Percentiles rank a stretch among this genome's conserved stretches.
phyloP scores from a whole-genome alignment of 306 rosid genomes.

The Cucurbita pepo region DNA sequence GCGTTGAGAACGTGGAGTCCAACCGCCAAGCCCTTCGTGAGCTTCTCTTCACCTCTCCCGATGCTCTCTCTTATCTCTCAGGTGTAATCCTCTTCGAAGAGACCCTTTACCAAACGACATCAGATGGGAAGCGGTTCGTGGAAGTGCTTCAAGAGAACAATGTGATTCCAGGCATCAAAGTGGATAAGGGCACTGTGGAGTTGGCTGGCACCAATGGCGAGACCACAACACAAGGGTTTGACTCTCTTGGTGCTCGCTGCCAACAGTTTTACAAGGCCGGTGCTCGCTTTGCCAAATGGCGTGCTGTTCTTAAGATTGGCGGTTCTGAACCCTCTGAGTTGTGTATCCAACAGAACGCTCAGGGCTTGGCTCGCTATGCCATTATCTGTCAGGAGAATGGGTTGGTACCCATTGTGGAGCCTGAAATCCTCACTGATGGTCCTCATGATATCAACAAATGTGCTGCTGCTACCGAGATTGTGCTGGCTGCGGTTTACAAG shows the following conservation, averaged over 20 bases:
- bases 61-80: conserved; percentile 56
- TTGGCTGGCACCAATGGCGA: conserved; percentile 77
- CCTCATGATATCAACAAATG: conserved; percentile 51
- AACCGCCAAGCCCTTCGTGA: conserved; percentile 82
- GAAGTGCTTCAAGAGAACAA: conserved; percentile 49
- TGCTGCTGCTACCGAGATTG: conserved; percentile 70
- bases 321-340: conserved; percentile 58
- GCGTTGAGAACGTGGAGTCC: conserved; percentile 67
- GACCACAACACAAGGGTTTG: conserved; percentile 79
- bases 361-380: conserved; percentile 87
- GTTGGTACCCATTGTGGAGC: conserved; percentile 82
- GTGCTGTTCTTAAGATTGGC: conserved; percentile 74
- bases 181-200: conserved; percentile 89
- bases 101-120: conserved; percentile 60
- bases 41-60: conserved; percentile 76
- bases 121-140: conserved; percentile 73
- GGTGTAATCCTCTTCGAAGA: conserved; percentile 92
- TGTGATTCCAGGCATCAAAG: conserved; percentile 87
- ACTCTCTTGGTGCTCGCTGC: conserved; percentile 66
- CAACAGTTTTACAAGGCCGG: conserved; percentile 82
- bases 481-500: conserved; percentile 73
- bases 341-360: conserved; percentile 74
- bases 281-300: conserved; percentile 86
- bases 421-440: conserved; percentile 80
- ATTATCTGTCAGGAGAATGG: conserved; percentile 93